Evolutionary conservation across 1,139 yeast genomes (phyloP).

Genomic region (Yamadazyma sp.): DNA sequence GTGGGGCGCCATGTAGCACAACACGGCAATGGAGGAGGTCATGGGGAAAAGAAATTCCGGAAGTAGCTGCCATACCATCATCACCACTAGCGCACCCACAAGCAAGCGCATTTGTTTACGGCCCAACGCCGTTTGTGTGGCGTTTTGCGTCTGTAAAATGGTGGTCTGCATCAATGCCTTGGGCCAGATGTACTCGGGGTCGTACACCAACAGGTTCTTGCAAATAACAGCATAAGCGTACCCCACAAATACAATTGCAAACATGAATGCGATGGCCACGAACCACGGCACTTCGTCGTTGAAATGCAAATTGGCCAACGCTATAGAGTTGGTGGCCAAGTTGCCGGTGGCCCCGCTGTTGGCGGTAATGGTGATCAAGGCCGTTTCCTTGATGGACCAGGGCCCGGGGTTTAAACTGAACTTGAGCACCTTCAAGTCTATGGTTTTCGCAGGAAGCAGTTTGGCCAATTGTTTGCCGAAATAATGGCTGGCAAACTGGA

Average conservation of each 20-base stretch:
- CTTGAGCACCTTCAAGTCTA: constrained; percentile 4
- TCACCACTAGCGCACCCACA: constrained; percentile 25
- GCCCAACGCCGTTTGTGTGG: constrained; percentile 15
- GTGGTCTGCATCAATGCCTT: constrained; percentile 49
- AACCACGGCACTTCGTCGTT: constrained; percentile 28
- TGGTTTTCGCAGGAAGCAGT: constrained; percentile 5
- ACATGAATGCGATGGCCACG: constrained; percentile 41
- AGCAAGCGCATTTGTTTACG: constrained; percentile 35
- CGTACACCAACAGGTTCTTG: constrained; percentile 38
- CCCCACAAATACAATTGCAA: constrained; percentile 48
- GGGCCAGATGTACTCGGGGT: constrained; percentile 46
- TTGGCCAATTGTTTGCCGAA: constrained; percentile 41
- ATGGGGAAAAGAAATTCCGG: constrained; percentile 46
- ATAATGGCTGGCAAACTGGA: constrained; percentile 45
- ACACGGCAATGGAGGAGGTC: constrained; percentile 36
- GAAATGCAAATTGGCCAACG: constrained; percentile 42
- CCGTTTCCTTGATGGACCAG: constrained; percentile 48
- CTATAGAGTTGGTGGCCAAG: constrained; percentile 40
- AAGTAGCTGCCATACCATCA: constrained; percentile 42
- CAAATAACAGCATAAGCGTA: constrained; percentile 49
- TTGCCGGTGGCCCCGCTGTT: constrained; percentile 49
- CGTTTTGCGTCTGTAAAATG: constrained; percentile 33
- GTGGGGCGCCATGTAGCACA: constrained; percentile 46
- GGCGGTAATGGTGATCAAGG: constrained; percentile 44
- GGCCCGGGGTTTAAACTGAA: constrained; percentile 40